phyloP scores from a whole-genome alignment of 139 green algal species.

The Gonium pectorale region DNA sequence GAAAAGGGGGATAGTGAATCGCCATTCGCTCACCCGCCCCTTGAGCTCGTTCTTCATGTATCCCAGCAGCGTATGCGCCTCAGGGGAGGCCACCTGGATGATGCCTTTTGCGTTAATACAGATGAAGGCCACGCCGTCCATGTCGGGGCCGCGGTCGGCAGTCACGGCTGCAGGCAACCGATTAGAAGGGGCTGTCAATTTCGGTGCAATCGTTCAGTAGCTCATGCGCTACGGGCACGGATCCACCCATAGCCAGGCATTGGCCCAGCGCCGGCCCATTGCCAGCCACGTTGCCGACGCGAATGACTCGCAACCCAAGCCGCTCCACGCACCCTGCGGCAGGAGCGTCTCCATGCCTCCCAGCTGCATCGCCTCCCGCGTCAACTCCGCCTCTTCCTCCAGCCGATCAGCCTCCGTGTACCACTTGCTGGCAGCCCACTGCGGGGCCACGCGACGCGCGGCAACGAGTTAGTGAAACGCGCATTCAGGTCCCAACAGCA shows the following conservation, averaged over 20 bases:
- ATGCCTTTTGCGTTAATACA: conserved; percentile 47
- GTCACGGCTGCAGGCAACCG: neutral
- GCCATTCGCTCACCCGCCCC: conserved; percentile 50
- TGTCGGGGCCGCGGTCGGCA: neutral
- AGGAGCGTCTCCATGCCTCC: neutral
- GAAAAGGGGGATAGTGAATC: too few relatives aligned
- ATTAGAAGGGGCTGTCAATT: too few relatives aligned
- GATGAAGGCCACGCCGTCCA: conserved; percentile 40
- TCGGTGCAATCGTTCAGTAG: too few relatives aligned
- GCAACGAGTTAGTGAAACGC: too few relatives aligned
- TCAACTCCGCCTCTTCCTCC: conserved; percentile 34
- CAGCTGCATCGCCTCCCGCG: conserved; percentile 38
- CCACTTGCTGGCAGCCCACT: conserved; percentile 38
- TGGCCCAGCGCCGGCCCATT: too few relatives aligned
- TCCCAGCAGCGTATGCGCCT: conserved; percentile 51
- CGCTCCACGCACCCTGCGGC: conserved; percentile 7
- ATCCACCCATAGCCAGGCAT: too few relatives aligned
- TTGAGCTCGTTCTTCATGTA: conserved; percentile 62
- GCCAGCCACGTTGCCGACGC: too few relatives aligned
- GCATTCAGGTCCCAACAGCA: too few relatives aligned
- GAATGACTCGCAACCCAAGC: too few relatives aligned
- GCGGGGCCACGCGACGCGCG: too few relatives aligned
- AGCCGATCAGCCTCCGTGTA: conserved; percentile 36
- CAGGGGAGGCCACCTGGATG: conserved; percentile 44
- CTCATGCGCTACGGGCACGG: too few relatives aligned